Percentiles rank a stretch among this genome's conserved stretches.
Conservation (phyloP, 169 alveolate genomes). For the Perkinsus olseni region DNA sequence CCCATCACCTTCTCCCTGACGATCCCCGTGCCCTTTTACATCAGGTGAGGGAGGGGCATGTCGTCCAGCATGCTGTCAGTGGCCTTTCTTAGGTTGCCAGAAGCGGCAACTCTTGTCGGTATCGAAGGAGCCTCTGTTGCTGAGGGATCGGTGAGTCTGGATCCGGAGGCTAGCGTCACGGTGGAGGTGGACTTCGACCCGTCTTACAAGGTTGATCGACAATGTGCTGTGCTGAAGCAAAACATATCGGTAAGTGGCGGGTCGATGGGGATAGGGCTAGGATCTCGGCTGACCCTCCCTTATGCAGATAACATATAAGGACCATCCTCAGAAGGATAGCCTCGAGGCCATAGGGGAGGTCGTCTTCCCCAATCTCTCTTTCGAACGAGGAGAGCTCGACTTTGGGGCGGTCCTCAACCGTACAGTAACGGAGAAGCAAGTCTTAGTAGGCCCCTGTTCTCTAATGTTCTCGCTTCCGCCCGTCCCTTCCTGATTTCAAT, state of each 20-base stretch:
- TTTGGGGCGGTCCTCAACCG: slow-evolving; percentile 84
- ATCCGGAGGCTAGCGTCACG: slow-evolving; percentile 53
- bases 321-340: slow-evolving; percentile 81
- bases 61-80: background rate
- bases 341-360: slow-evolving; percentile 77
- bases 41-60: slow-evolving; percentile 38
- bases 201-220: slow-evolving; percentile 39
- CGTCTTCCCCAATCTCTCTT: slow-evolving; percentile 73
- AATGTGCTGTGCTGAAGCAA: slow-evolving; percentile 37
- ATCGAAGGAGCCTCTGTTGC: background rate
- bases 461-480: too few relatives aligned
- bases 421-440: background rate
- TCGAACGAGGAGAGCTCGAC: slow-evolving; percentile 60
- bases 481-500: too few relatives aligned
- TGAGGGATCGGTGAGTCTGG: slow-evolving; percentile 36
- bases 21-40: slow-evolving; percentile 68
- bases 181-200: slow-evolving; percentile 75
- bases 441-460: background rate
- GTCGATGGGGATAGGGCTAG: slow-evolving; percentile 51
- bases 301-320: slow-evolving; percentile 62
- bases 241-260: slow-evolving; percentile 35
- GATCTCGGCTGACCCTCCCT: too few relatives aligned
- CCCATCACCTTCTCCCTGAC: slow-evolving; percentile 63
- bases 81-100: background rate
- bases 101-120: background rate